These are phyloP conservation scores for Claviceps sp. DNA, from an alignment of 2,329 filamentous ascomycete species.

Conservation along the genomic window DNA sequence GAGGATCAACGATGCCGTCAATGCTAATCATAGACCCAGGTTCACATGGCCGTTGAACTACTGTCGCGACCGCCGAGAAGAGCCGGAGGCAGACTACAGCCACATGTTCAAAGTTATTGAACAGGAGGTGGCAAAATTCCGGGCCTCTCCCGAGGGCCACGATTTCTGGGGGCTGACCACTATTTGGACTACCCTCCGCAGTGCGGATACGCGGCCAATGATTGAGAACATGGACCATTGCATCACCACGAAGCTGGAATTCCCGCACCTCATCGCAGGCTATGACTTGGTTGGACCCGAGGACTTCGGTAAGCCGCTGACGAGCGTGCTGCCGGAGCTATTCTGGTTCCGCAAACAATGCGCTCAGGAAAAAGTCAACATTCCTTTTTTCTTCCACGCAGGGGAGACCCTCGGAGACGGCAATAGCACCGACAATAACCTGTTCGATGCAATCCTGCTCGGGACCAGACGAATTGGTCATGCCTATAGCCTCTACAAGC, in stretches of 20 bases:
- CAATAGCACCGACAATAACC: slow-evolving; percentile 60
- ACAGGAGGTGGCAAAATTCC: slow-evolving; percentile 69
- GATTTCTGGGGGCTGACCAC: slow-evolving; percentile 74
- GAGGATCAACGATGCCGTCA: too few species aligned
- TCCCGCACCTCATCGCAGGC: slow-evolving; percentile 68
- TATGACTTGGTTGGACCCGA: slow-evolving; percentile 89
- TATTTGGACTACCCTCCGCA: slow-evolving; percentile 71
- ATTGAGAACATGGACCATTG: slow-evolving; percentile 78
- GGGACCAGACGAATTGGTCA: slow-evolving; percentile 84
- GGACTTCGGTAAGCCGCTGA: slow-evolving; percentile 61
- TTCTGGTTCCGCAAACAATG: slow-evolving; percentile 92
- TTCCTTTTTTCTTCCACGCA: slow-evolving; percentile 94
- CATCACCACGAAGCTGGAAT: slow-evolving; percentile 66
- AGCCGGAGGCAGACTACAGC: slow-evolving; percentile 52
- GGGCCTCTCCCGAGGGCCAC: slow-evolving; percentile 53
- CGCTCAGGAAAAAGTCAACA: slow-evolving; percentile 58
- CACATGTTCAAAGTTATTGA: slow-evolving; percentile 60
- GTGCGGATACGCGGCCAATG: slow-evolving; percentile 48
- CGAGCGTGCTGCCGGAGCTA: slow-evolving; percentile 66
- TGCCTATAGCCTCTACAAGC: slow-evolving; percentile 78
- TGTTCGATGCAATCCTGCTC: slow-evolving; percentile 79
- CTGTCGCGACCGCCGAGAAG: slow-evolving; percentile 48
- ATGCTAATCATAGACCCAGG: slow-evolving; percentile 19
- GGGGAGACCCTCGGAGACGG: slow-evolving; percentile 74
- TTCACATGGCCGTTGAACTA: slow-evolving; percentile 63